These are phyloP conservation scores for Musa balbisiana DNA, from an alignment of 202 grass and related monocot genomes.

Conservation along the genomic window DNA sequence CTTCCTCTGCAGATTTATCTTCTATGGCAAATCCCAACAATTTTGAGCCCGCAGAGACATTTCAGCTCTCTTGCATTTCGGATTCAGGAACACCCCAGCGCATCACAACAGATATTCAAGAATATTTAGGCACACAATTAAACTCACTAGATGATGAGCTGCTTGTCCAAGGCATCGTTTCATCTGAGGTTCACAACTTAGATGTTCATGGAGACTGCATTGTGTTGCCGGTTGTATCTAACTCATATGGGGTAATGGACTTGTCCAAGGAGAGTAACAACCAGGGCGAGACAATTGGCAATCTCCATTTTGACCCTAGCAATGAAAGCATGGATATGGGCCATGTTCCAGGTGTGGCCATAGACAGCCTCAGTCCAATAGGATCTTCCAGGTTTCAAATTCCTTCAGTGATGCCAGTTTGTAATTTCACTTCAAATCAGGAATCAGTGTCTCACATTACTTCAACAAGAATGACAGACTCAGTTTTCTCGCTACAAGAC, in stretches of 20 bases:
- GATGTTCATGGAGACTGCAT: constrained; percentile 21
- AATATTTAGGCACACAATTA: constrained; percentile 65
- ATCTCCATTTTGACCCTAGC: constrained; percentile 34
- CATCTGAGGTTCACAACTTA: constrained; percentile 28
- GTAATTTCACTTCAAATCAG: constrained; percentile 9
- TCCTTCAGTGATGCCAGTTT: constrained; percentile 5
- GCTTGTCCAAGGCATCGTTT: constrained; percentile 41
- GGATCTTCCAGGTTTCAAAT: constrained; percentile 39
- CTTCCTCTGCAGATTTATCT: constrained; percentile 45
- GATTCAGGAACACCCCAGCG: constrained; percentile 17
- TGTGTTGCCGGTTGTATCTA: constrained; percentile 45
- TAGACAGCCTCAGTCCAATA: constrained; percentile 29
- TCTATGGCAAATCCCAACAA: constrained; percentile 29
- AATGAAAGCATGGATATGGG: constrained; percentile 34
- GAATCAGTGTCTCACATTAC: constrained; percentile 17
- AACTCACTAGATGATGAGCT: constrained; percentile 35
- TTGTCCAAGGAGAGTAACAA: constrained; percentile 49
- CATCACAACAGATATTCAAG: constrained; percentile 46
- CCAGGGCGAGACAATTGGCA: constrained; percentile 40
- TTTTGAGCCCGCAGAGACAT: constrained; percentile 45
- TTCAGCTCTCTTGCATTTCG: constrained; percentile 51
- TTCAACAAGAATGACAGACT: constrained; percentile 40
- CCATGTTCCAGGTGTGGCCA: constrained; percentile 30
- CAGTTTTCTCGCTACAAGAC: constrained; percentile 44
- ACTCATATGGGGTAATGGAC: constrained; percentile 52